Conservation (phyloP, 208 protist species). For the Acanthamoeba royreba region DNA sequence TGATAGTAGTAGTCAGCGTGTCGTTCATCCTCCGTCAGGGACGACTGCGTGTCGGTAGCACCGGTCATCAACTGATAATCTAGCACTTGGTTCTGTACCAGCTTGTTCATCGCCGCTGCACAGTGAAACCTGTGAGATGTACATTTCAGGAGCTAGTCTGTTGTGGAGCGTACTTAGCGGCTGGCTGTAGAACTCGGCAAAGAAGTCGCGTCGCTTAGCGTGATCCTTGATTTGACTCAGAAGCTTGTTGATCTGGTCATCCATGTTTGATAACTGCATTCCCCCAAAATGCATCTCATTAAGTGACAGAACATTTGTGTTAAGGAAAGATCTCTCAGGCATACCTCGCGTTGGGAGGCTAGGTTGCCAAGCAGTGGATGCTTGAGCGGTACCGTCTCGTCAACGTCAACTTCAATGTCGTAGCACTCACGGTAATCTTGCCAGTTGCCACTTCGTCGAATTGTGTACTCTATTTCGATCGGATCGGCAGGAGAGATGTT, state of each 20-base stretch:
- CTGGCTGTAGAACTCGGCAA: not conserved
- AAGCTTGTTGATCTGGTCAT: not conserved
- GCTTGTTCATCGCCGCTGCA: constrained; percentile 5
- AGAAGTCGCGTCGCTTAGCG: constrained; percentile 5
- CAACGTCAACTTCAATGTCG: constrained; percentile 31
- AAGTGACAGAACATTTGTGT: not conserved
- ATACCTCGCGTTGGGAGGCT: not conserved
- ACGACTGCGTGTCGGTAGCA: not conserved
- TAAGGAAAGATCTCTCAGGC: not conserved
- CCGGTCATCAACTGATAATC: constrained; percentile 3
- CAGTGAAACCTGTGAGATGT: too few relatives aligned
- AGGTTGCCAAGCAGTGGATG: not conserved
- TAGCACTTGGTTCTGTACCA: constrained; percentile 13
- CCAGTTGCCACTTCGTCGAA: not conserved
- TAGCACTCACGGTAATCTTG: constrained; percentile 12
- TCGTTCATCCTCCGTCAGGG: not conserved
- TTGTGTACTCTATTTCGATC: constrained; percentile 34
- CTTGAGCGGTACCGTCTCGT: not conserved
- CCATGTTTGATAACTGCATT: not conserved
- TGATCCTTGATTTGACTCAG: constrained; percentile 31
- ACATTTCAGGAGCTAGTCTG: too few relatives aligned
- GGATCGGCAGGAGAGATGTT: not conserved
- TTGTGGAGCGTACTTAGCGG: not conserved
- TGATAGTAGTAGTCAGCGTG: constrained; percentile 44
- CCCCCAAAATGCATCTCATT: too few relatives aligned